phyloP scores from a whole-genome alignment of 2,329 filamentous ascomycete genomes.

The Leptographium radiaticola region DNA sequence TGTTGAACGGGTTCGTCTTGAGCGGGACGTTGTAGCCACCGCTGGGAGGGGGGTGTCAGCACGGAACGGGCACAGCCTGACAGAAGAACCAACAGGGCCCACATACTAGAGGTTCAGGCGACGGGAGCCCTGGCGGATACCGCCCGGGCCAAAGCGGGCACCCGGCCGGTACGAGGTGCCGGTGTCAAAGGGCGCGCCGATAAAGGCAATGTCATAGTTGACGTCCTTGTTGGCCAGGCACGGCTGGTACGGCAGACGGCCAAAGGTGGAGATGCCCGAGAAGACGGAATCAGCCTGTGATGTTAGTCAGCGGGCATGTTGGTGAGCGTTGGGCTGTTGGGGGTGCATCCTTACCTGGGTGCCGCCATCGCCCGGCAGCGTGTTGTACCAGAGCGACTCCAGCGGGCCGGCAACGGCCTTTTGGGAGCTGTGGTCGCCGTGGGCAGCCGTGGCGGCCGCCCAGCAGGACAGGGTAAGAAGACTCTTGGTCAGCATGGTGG shows the following conservation, averaged over 20 bases:
- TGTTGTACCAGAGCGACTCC: conserved; percentile 70
- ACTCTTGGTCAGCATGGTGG: conserved; percentile 6
- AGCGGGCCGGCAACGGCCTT: conserved; percentile 54
- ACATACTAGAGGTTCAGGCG: conserved; percentile 76
- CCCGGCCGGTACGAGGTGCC: conserved; percentile 76
- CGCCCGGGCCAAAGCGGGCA: conserved; percentile 71
- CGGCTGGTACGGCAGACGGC: conserved; percentile 62
- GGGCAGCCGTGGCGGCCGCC: conserved; percentile 41
- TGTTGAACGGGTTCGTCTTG: conserved; percentile 66
- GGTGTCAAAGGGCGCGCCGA: conserved; percentile 76
- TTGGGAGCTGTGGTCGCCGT: conserved; percentile 44
- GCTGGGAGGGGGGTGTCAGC: conserved; percentile 28
- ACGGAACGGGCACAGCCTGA: not conserved
- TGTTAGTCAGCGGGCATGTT: not conserved
- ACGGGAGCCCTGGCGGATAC: conserved; percentile 75
- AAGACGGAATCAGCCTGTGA: conserved; percentile 72
- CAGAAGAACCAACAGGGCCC: not conserved
- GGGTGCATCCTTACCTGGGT: conserved; percentile 47
- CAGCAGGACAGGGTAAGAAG: conserved; percentile 23
- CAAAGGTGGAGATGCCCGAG: conserved; percentile 78
- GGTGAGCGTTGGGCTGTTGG: not conserved
- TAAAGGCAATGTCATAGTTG: conserved; percentile 75
- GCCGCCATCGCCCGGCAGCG: conserved; percentile 68
- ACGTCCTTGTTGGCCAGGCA: conserved; percentile 59
- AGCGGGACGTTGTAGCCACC: conserved; percentile 81